Evolutionary conservation across 108 stramenopile genomes (phyloP), one percentile per base, ranked within the genome.

Genomic region (Epipyxis sp.): DNA sequence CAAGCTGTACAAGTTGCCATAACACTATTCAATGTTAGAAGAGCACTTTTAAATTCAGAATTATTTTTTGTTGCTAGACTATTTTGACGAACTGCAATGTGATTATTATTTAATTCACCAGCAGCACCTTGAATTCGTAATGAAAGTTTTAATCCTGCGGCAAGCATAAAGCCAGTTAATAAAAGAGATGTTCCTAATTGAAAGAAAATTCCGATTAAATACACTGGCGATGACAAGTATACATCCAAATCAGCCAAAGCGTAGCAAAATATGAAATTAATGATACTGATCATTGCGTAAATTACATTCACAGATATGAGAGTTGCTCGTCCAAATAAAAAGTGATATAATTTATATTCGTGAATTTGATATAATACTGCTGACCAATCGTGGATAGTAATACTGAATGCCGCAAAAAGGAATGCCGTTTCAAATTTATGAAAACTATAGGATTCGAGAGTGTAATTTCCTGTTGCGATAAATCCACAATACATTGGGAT

Each of bases 1-100:
- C 65, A 68, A 68, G 40, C 16, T 20, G 65, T 41, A 25, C 65
- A 68, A 13, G 65, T 68, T 40, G 65, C 65, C 65, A 68, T 68
- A 25, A 68, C 65, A 41, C 16, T 20, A 68, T 40, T 68, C 20
- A 68, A 25, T 13, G 16, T 37, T 16, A 37, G 20, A 20, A 68
- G 65, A 20, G 65, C 65, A 41, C 20, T 68, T 37, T 68, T 41
- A 25, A 68, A 25, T 20, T 41, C 65, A 20, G 40, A 37, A 25
- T 57, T 57, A 25, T 25, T 25, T 20, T 57, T 25, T 16, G 25
- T 25, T 25, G 54, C 54, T 25, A 57, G 20, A n/a, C n/a, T n/a
- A n/a, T n/a, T n/a, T n/a, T n/a, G n/a, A n/a, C n/a, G n/a, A n/a
- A n/a, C n/a, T n/a, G n/a, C n/a, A n/a, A n/a, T n/a, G n/a, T n/a